A percentile compares a stretch with the other conserved stretches of the same genome.
Conservation (phyloP, 768 basidiomycete species). For the Tricholoma terreum region DNA sequence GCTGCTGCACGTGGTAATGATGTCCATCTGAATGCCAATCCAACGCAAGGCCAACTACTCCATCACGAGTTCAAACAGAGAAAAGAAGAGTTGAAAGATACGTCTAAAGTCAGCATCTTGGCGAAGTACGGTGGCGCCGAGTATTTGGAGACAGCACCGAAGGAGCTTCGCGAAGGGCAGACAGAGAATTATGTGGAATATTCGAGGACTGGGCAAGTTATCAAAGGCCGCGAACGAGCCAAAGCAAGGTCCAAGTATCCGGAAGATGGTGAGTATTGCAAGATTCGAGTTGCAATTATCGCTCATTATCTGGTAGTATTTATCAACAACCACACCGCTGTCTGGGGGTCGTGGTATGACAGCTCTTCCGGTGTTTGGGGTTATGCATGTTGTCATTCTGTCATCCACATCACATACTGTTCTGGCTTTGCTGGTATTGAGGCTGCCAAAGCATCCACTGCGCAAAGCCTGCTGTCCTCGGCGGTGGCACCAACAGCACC, state of each 20-base stretch:
- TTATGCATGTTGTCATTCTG: slow-evolving; percentile 92
- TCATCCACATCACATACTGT: slow-evolving; percentile 84
- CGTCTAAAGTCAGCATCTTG: slow-evolving; percentile 84
- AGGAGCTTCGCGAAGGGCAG: slow-evolving; percentile 91
- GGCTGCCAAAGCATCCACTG: slow-evolving; percentile 73
- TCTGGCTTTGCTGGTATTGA: slow-evolving; percentile 83
- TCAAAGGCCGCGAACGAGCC: slow-evolving; percentile 88
- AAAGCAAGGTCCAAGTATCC: slow-evolving; percentile 91
- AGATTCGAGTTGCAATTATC: slow-evolving; percentile 3
- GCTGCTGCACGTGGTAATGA: slow-evolving; percentile 91
- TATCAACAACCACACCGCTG: slow-evolving; percentile 87
- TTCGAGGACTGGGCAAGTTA: slow-evolving; percentile 83
- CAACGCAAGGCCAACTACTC: slow-evolving; percentile 90
- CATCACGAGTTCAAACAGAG: slow-evolving; percentile 90
- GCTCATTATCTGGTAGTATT: slow-evolving; percentile 50
- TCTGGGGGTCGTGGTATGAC: slow-evolving; percentile 99
- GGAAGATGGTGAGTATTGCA: slow-evolving; percentile 76
- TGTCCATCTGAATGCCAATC: slow-evolving; percentile 93
- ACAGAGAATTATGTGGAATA: slow-evolving; percentile 98
- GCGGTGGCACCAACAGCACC: slow-evolving; percentile 28
- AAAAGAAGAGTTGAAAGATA: slow-evolving; percentile 89
- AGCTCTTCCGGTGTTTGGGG: slow-evolving; percentile 75
- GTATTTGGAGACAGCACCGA: slow-evolving; percentile 86
- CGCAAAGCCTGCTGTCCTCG: slow-evolving; percentile 59
- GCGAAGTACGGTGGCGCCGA: slow-evolving; percentile 93